Conservation (phyloP, 1,284 basidiomycete genomes). For the Wolfiporia cocos region DNA sequence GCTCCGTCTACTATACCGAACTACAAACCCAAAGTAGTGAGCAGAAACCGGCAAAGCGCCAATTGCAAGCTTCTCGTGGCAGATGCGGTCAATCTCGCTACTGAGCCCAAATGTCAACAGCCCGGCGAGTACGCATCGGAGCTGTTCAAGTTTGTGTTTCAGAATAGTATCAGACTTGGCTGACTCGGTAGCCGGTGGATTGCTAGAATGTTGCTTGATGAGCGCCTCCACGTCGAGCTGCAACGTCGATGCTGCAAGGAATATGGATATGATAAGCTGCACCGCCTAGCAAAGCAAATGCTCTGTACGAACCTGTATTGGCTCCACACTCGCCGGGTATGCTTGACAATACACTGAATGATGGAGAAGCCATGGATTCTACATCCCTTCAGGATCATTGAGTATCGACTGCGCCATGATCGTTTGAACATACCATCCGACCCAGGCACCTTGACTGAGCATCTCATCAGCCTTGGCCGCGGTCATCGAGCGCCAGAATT, state of each 20-base stretch:
- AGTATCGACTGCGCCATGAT: no score
- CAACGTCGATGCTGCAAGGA: constrained; percentile 21
- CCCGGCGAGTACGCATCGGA: constrained; percentile 29
- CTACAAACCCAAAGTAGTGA: constrained; percentile 49
- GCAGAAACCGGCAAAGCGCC: constrained; percentile 29
- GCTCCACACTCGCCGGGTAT: constrained; percentile 1
- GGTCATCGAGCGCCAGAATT: constrained; percentile 82
- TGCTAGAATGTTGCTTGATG: constrained; percentile 14
- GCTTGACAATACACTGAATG: neutral
- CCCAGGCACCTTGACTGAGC: constrained; percentile 67
- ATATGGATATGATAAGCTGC: no score
- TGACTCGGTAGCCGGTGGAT: constrained; percentile 5
- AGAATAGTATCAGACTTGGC: constrained; percentile 1
- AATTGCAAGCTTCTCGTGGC: constrained; percentile 43
- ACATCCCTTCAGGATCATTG: constrained; percentile 8
- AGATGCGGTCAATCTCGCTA: constrained; percentile 60
- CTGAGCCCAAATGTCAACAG: constrained; percentile 40
- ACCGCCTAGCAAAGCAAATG: no score
- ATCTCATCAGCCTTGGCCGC: constrained; percentile 75
- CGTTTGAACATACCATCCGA: constrained; percentile 54
- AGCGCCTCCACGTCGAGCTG: constrained; percentile 24
- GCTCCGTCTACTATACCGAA: no score
- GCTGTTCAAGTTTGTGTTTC: constrained; percentile 12
- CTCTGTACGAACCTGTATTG: constrained; percentile 6
- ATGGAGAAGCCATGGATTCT: neutral